Percentiles rank a stretch among this genome's conserved stretches.
phyloP scores from a whole-genome alignment of 805 yeast species.

The Lipomyces mesembrius region DNA sequence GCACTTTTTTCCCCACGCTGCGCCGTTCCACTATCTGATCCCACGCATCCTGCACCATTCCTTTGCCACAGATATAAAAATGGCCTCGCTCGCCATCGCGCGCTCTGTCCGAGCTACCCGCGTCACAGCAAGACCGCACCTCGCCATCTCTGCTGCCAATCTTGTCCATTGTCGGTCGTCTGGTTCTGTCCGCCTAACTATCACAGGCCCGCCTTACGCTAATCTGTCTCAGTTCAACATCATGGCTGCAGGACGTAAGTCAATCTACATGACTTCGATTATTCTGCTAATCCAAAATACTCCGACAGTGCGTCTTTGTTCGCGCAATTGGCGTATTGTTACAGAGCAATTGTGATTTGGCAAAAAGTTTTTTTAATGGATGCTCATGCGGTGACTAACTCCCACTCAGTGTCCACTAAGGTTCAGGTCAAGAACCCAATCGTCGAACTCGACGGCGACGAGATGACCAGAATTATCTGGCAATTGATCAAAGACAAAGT shows the following conservation, averaged over 20 bases:
- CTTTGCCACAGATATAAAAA: constrained; percentile 1
- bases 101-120: not conserved
- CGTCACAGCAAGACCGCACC: not conserved
- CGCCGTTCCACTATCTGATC: not conserved
- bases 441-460: constrained; percentile 98
- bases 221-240: not conserved
- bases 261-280: not conserved
- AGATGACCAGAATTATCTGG: constrained; percentile 97
- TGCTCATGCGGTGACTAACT: not conserved
- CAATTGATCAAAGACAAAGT: constrained; percentile 76
- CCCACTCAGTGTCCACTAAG: constrained; percentile 49
- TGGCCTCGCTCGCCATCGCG: constrained; percentile 9
- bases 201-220: not conserved
- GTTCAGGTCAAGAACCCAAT: constrained; percentile 84
- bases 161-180: not conserved
- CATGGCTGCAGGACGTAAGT: constrained; percentile 12
- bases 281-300: not conserved
- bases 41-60: not conserved
- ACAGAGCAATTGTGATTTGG: not conserved
- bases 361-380: not conserved
- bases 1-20: not conserved
- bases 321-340: not conserved
- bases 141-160: not conserved
- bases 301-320: not conserved
- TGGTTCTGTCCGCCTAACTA: not conserved